Evolutionary conservation across 768 basidiomycete species (phyloP).

Genomic region (Galerina sulciceps): DNA sequence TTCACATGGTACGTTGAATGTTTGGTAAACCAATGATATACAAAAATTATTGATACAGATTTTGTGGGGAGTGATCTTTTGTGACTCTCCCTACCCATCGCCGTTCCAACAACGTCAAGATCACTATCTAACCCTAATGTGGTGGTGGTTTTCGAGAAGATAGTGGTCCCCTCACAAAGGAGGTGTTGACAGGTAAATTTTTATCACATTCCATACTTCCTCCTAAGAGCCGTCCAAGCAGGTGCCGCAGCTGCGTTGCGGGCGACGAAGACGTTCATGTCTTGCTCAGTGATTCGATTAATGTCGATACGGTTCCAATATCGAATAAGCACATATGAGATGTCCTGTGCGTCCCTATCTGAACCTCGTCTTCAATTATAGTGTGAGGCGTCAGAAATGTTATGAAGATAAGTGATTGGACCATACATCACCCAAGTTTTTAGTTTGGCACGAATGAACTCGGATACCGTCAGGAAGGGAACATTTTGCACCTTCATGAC

Average conservation of each 20-base stretch:
- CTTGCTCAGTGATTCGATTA: slow-evolving; percentile 84
- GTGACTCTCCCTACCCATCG: slow-evolving; percentile 11
- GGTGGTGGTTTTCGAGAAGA: not conserved
- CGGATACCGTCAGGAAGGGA: slow-evolving; percentile 84
- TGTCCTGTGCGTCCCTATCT: slow-evolving; percentile 80
- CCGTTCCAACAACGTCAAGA: not conserved
- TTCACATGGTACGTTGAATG: slow-evolving; percentile 3
- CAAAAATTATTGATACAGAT: slow-evolving; percentile 18
- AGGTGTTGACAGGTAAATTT: slow-evolving; percentile 1
- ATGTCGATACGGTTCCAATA: slow-evolving; percentile 87
- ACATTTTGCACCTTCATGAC: slow-evolving; percentile 71
- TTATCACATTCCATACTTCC: slow-evolving; percentile 68
- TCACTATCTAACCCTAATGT: slow-evolving; percentile 1
- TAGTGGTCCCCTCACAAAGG: not conserved
- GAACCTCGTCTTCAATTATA: slow-evolving; percentile 57
- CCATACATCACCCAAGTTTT: slow-evolving; percentile 82
- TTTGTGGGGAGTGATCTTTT: slow-evolving; percentile 17
- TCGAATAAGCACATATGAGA: slow-evolving; percentile 67
- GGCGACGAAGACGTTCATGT: slow-evolving; percentile 79
- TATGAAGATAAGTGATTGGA: slow-evolving; percentile 16
- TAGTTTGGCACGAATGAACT: slow-evolving; percentile 85
- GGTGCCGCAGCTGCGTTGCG: slow-evolving; percentile 63
- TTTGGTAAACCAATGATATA: slow-evolving; percentile 14
- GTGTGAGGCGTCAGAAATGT: slow-evolving; percentile 17
- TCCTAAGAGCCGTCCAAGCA: slow-evolving; percentile 76